Evolutionary conservation across 2,329 filamentous ascomycete species (phyloP), one percentile per base, ranked within the genome.

Genomic region (Alternaria sp.): DNA sequence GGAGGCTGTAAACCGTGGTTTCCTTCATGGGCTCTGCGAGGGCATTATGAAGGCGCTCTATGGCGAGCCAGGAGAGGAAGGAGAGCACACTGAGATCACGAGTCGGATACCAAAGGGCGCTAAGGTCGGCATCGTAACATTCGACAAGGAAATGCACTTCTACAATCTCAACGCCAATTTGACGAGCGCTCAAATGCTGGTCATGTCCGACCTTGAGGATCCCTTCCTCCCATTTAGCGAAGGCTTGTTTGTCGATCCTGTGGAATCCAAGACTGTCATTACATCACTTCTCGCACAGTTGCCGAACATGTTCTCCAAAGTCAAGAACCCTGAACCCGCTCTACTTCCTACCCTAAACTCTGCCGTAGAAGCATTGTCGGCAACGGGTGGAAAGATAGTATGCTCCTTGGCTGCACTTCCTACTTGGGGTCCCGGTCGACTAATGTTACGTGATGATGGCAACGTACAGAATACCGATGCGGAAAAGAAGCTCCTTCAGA

Each of bases 171-270:
- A 89, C 72, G 79, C 92, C 36, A 85, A 85, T 39, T 82, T 97
- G 40, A 90, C 95, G 54, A 88, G 93, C 79, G 92, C 95, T 9
- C 95, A 99, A 74, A 97, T 99, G 92, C 87, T 99, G 83, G 93
- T 99, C 50, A 97, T 99, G 92, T 91, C 95, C 3, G 95, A 99
- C 74, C 85, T 99, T 48, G 93, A 98, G 71, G 95, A 99, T 67
- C 95, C 95, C 0, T 99, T 99, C 75, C 88, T 98, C 14, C 93
- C 95, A 3, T 83, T 99, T 17, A 92, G 91, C 63, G 91, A 96
- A 57, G 93, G 94, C 14, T 83, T 99, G 9, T 98, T 98, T 76
- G 94, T 98, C 14, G 94, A 99, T 76, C 93, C 95, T 2, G 89
- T 93, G 69, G 92, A 97, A 76, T 95, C 92, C 44, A 94, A 90